Evolutionary conservation across 2,329 filamentous ascomycete genomes (phyloP), one percentile per base, ranked within the genome.

Genomic region (Onygenales sp.): DNA sequence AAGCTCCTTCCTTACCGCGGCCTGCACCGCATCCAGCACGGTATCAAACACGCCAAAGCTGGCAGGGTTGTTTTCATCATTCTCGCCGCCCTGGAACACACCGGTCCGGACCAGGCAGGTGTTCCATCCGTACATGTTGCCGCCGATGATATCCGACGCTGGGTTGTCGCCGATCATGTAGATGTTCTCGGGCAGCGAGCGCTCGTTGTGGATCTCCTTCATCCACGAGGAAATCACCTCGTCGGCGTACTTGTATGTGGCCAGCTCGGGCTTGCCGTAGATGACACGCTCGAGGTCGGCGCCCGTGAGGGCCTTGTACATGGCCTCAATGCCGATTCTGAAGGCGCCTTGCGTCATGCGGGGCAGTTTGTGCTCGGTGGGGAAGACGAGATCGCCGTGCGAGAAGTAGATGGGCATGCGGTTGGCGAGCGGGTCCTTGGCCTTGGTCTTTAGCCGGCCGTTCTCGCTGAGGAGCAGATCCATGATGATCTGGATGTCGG

Each of bases 101-200:
- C 86, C 86, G 0, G 86, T 89, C 64, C 85, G 81, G 53, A 89
- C 86, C 52, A 89, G 72, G 65, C 86, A 88, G 2, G 86, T 88
- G 72, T 89, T 89, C 86, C 86, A 89, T 56, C 84, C 84, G 69
- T 89, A 88, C 79, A 84, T 86, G 77, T 89, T 89, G 57, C 85
- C 86, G 57, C 86, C 86, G 58, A 86, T 77, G 63, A 88, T 87
- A 65, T 88, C 85, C 31, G 82, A 86, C 31, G 82, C 82, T 6
- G 84, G 85, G 74, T 87, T 88, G 70, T 88, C 85, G 59, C 85
- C 85, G 52, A 88, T 74, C 85, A 88, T 88, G 77, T 88, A 88
- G 67, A 87, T 76, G 71, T 87, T 85, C 67, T 80, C 67, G 3
- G 84, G 84, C 42, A 87, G 73, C 56, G 72, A 76, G 74, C 86